Evolutionary conservation across 306 rosid genomes (phyloP), one percentile per base, ranked within the genome.

Genomic region (Fagus crenata): DNA sequence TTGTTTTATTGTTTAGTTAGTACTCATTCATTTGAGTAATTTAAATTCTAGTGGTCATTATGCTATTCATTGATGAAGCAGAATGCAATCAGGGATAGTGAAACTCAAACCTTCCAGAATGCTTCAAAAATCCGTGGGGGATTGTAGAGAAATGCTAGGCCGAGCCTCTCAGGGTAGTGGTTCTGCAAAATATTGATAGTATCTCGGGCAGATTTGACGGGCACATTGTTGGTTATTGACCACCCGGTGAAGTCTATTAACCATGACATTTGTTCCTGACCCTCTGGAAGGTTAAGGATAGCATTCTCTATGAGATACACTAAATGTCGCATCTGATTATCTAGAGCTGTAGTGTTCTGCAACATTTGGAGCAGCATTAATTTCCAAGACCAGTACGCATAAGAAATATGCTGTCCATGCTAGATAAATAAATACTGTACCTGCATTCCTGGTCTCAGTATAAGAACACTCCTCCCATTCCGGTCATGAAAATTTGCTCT

Each of bases 121-220:
- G 97, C 96, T 77, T 90, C 93, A 82, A 92, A 95, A 80, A 95
- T 82, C 81, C 91, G 89, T 28, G 98, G 98, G 7, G 98, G 98
- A 75, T 85, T 95, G 73, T 90, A 87, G 71, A 92, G 87, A 75
- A 95, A 86, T 54, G 90, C 90, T 49, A 89, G 18, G 14, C 83
- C 97, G 32, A 95, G 97, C 87, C 98, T 88, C 84, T 95, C 97
- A 1, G 98, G 98, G 71, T 95, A 95, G 88, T 92, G 97, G 72
- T 77, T 90, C 84, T 95, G 99, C 61, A 95, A 83, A 70, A 95
- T 81, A 88, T 95, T 53, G 61, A 95, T 85, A 64, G 90, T 82
- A 17, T 95, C 99, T 46, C 91, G 86, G 61, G 97, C 85, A 53
- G 92, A 85, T 87, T 92, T 95, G 82, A 91, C 60, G 0, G 92